phyloP scores from a whole-genome alignment of 139 green algal species.

The Volvox africanus region DNA sequence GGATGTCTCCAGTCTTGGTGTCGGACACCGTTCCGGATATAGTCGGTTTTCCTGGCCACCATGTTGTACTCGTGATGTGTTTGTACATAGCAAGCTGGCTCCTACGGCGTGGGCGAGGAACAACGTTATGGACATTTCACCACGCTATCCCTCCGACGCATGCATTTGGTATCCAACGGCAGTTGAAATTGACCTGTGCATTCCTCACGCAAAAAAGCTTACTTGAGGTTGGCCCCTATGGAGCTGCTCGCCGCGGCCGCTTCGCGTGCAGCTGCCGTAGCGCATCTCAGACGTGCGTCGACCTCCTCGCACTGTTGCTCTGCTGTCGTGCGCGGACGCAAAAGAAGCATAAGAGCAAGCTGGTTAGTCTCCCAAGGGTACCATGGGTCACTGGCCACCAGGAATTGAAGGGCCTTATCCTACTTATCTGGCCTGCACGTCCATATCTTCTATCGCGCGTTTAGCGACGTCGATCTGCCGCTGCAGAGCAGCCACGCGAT shows the following conservation, averaged over 20 bases:
- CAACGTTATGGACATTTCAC: neutral
- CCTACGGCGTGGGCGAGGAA: constrained; percentile 44
- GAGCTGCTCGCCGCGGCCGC: neutral
- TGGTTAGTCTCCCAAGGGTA: neutral
- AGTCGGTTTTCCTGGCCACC: constrained; percentile 59
- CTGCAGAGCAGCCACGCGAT: constrained; percentile 1
- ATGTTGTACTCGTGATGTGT: constrained; percentile 75
- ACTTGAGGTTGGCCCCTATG: constrained; percentile 17
- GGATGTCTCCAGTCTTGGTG: constrained; percentile 47
- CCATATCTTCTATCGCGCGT: neutral
- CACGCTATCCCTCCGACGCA: neutral
- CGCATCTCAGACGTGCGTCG: neutral
- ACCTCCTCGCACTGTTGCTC: constrained; percentile 9
- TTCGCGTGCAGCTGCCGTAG: neutral
- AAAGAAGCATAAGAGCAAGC: neutral
- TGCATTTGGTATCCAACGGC: neutral
- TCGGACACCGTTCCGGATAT: constrained; percentile 65
- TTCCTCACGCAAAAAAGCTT: neutral
- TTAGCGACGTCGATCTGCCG: constrained; percentile 23
- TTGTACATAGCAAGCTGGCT: constrained; percentile 74
- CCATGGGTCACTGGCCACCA: neutral
- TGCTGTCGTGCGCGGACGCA: neutral
- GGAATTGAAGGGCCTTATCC: neutral
- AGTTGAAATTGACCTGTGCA: neutral
- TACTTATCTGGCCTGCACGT: constrained; percentile 30